Evolutionary conservation across 2,329 filamentous ascomycete genomes (phyloP).

Genomic region (Huntiella bhutanensis): DNA sequence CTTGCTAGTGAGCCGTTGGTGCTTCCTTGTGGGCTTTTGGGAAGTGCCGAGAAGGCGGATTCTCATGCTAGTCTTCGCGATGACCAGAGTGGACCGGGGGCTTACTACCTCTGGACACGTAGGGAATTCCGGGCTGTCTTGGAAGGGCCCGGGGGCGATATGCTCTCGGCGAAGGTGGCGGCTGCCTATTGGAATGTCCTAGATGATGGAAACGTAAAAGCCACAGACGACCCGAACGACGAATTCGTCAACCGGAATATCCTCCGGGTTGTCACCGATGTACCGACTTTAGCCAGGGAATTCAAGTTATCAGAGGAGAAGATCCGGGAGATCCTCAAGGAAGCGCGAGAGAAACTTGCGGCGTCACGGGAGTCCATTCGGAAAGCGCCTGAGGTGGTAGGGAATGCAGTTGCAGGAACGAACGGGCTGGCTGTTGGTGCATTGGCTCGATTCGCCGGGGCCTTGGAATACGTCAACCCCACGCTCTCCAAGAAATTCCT

Average conservation of each 20-base stretch:
- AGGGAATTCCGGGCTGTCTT: conserved; percentile 70
- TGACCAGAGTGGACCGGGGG: conserved; percentile 58
- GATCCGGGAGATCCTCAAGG: conserved; percentile 45
- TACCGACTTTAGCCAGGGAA: conserved; percentile 51
- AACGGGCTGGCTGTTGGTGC: conserved; percentile 78
- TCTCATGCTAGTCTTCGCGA: conserved; percentile 58
- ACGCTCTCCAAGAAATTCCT: conserved; percentile 42
- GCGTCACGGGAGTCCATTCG: conserved; percentile 56
- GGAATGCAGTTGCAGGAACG: conserved; percentile 73
- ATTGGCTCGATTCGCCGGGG: conserved; percentile 54
- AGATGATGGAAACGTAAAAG: conserved; percentile 68
- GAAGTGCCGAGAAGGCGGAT: conserved; percentile 79
- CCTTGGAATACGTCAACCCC: conserved; percentile 41
- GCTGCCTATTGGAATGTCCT: conserved; percentile 72
- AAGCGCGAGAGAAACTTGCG: conserved; percentile 48
- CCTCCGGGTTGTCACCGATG: conserved; percentile 49
- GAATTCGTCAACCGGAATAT: conserved; percentile 93
- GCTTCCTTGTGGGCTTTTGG: conserved; percentile 54
- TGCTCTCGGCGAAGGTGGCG: conserved; percentile 45
- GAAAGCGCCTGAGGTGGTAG: conserved; percentile 59
- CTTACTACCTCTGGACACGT: conserved; percentile 85
- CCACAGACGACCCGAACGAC: conserved; percentile 71
- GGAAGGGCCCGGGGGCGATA: conserved; percentile 22
- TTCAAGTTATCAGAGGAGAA: conserved; percentile 54
- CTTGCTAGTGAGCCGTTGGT: conserved; percentile 53